Base-by-base conservation (phyloP, 2,329 filamentous ascomycete species). In the Alternaria arbusti region DNA sequence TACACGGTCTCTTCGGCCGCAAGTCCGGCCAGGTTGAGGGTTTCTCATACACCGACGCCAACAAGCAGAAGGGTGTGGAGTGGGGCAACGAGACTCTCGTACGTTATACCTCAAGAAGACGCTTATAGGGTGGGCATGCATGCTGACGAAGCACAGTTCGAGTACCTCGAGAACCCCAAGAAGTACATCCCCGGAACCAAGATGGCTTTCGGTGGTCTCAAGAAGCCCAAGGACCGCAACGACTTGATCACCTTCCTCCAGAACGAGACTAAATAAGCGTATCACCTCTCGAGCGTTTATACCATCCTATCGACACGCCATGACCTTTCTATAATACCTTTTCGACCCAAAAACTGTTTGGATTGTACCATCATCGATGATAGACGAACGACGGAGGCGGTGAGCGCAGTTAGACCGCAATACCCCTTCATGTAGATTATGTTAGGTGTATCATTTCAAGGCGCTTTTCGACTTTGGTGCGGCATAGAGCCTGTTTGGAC, bases 111-210 rank as follows among this genome's bases (percentile, higher is more conserved):
- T 20, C n/a, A 20, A n/a, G 6, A 32, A 28, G 1, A 46, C n/a
- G 47, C 8, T 13, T 12, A n/a, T 4, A 6, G 7, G 13, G 6
- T 10, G 7, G 13, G 13, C 15, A 26, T 11, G 23, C 6, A 32
- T 20, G 54, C 72, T 75, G 74, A 71, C 59, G 44, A 32, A 52
- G 12, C 30, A 52, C 76, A 94, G 92, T 98, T 97, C 86, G 88
- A 90, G 74, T 99, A 99, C 90, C 94, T 99, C 80, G 96, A 99
- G 90, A 98, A 98, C 91, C 96, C 96, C 86, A 99, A 99, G 91
- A 98, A 98, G 89, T 99, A 94, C 90, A 97, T 99, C 73, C 96
- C 96, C 76, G 96, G 96, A 77, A 99, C 96, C 87, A 99, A 98
- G 93, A 99, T 99, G 96, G 96, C 96, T 79, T 99, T 98, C 82